Base-by-base conservation (phyloP, 2,329 filamentous ascomycete genomes). In the Stagonosporopsis cucurbitacearum region DNA sequence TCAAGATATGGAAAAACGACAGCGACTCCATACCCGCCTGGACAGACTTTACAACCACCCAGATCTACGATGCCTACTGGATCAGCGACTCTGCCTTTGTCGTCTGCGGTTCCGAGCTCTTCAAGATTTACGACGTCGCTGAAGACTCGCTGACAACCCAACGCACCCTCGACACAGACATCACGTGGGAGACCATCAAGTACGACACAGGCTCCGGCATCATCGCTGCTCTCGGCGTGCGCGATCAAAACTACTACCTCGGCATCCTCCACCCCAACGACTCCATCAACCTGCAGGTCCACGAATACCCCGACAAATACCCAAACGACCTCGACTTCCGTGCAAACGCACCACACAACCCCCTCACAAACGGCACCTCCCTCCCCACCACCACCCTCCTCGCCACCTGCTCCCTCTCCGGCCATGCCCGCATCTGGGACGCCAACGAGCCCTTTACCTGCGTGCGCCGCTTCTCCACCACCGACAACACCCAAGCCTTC, bases 61-160 rank as follows among this genome's bases (percentile, higher is more conserved):
- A 71, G 49, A 73, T 80, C 1, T 68, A 76, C 23, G 79, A 81
- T 54, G 79, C 76, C 1, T 71, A 74, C 12, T 81, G 79, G 79
- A 76, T 75, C 36, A 75, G 67, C 40, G 74, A 78, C 13, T 71
- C 75, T 3, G 69, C 70, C 2, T 80, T 82, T 57, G 70, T 78
- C 9, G 76, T 80, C 11, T 79, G 77, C 49, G 79, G 79, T 11
- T 73, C 75, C 8, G 66, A 74, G 20, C 64, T 76, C 3, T 70
- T 78, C 48, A 72, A 74, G 23, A 67, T 75, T 4, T 78, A 77
- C 63, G 67, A 75, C 17, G 67, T 78, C 20, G 62, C 59, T 25
- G 64, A 59, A 23, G 66, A 73, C 0, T 46, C 58, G 1, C 30
- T 75, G 20, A 66, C 60, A 1, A 63, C 66, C 13, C 69, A 71